phyloP scores from a whole-genome alignment of 2,329 filamentous ascomycete species.

The Claviceps africana region DNA sequence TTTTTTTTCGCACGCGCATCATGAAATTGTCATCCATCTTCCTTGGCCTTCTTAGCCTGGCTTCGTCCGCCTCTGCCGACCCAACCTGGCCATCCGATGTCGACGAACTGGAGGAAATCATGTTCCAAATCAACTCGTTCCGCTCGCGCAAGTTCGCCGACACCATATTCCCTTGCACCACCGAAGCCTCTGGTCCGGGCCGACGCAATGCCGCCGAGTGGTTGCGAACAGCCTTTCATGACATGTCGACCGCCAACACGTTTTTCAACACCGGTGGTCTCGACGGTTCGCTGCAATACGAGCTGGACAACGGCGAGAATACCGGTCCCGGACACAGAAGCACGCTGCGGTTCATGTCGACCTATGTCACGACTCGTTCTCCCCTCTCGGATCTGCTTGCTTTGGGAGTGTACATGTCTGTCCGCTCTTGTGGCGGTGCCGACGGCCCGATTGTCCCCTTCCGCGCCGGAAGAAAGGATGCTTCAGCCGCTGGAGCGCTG shows the following conservation, averaged over 20 bases:
- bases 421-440: constrained; percentile 45
- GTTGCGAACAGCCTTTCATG: constrained; percentile 47
- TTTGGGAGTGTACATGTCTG: constrained; percentile 41
- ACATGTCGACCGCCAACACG: constrained; percentile 42
- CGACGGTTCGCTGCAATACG: constrained; percentile 47
- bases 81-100: constrained; percentile 46
- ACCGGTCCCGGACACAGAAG: constrained; percentile 39
- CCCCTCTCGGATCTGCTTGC: constrained; percentile 45
- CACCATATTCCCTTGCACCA: constrained; percentile 42
- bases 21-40: constrained; percentile 14
- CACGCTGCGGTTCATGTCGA: constrained; percentile 38
- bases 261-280: constrained; percentile 36
- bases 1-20: neutral
- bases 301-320: constrained; percentile 41
- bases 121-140: constrained; percentile 44
- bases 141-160: constrained; percentile 40
- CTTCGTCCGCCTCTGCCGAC: constrained; percentile 24
- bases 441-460: constrained; percentile 28
- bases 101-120: constrained; percentile 50
- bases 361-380: constrained; percentile 35
- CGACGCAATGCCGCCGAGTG: constrained; percentile 47
- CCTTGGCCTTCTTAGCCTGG: constrained; percentile 24
- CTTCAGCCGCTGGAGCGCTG: constrained; percentile 27
- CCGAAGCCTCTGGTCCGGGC: constrained; percentile 36
- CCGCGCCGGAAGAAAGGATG: constrained; percentile 40